A percentile compares a stretch with the other conserved stretches of the same genome.
These are phyloP conservation scores for Chlamydomonas eustigma DNA, from an alignment of 139 green algal species.

Conservation along the genomic window DNA sequence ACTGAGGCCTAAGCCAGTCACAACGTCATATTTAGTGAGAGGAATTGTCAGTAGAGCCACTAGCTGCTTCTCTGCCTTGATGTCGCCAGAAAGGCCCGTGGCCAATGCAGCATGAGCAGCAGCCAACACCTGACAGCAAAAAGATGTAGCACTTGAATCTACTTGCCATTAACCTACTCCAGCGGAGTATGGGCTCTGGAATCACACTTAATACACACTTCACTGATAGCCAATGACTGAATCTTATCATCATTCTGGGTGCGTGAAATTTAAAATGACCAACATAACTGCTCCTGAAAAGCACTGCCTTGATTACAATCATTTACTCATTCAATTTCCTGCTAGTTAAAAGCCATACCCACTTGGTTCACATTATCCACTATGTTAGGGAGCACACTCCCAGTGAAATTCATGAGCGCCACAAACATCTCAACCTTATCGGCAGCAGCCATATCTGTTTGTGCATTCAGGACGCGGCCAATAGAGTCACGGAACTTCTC, in stretches of 20 bases:
- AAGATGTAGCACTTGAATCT: too few species aligned
- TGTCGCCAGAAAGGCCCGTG: constrained; percentile 41
- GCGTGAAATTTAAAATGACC: too few species aligned
- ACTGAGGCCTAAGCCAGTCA: constrained; percentile 70
- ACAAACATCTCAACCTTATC: constrained; percentile 74
- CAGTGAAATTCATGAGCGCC: constrained; percentile 79
- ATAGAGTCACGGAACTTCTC: constrained; percentile 26
- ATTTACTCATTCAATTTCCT: neutral
- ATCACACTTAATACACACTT: too few species aligned
- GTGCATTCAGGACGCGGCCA: constrained; percentile 14
- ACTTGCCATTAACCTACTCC: too few species aligned
- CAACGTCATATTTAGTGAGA: constrained; percentile 70
- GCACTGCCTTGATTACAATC: too few species aligned
- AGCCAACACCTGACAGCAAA: constrained; percentile 37
- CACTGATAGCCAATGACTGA: too few species aligned
- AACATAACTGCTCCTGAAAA: too few species aligned
- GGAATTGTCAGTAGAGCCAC: constrained; percentile 76
- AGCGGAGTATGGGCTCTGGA: too few species aligned
- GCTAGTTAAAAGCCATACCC: constrained; percentile 3
- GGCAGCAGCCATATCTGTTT: constrained; percentile 13
- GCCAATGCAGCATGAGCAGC: constrained; percentile 24
- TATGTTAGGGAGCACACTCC: constrained; percentile 39
- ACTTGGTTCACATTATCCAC: constrained; percentile 43
- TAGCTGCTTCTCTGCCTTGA: constrained; percentile 70
- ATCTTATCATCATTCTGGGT: too few species aligned